A percentile compares a stretch with the other conserved stretches of the same genome.
phyloP scores from a whole-genome alignment of 163 green algal genomes.

The Scenedesmus sp. region DNA sequence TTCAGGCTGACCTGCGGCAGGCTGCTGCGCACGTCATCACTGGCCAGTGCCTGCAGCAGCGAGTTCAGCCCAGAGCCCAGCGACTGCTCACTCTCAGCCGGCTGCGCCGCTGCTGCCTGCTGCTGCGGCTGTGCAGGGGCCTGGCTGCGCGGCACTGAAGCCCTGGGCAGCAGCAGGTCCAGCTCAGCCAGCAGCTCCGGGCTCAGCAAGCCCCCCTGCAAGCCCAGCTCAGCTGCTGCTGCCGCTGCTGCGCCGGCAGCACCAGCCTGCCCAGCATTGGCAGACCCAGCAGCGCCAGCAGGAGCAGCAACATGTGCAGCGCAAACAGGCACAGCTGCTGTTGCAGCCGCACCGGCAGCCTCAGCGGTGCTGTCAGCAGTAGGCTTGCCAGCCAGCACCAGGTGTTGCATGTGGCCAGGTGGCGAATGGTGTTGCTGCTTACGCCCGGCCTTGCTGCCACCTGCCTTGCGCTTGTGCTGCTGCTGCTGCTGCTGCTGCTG shows the following conservation, averaged over 20 bases:
- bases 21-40: neutral
- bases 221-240: conserved; percentile 9
- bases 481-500: conserved; percentile 18
- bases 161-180: neutral
- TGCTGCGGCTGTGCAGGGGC: conserved; percentile 6
- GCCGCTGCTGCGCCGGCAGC: neutral
- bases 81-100: neutral
- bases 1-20: conserved; percentile 12
- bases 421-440: neutral
- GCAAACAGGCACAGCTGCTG: neutral
- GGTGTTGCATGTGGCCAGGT: neutral
- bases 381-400: neutral
- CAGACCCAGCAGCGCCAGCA: neutral
- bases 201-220: neutral
- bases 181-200: conserved; percentile 11
- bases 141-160: neutral
- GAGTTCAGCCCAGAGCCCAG: neutral
- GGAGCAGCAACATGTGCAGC: neutral
- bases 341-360: neutral
- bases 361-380: neutral
- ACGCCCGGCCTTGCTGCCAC: neutral
- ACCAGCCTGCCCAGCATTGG: neutral
- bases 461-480: neutral
- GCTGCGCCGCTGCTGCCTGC: neutral
- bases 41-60: conserved; percentile 32